These are phyloP conservation scores for Ceratocystis colombiana DNA, from an alignment of 2,329 filamentous ascomycete species.

Conservation along the genomic window DNA sequence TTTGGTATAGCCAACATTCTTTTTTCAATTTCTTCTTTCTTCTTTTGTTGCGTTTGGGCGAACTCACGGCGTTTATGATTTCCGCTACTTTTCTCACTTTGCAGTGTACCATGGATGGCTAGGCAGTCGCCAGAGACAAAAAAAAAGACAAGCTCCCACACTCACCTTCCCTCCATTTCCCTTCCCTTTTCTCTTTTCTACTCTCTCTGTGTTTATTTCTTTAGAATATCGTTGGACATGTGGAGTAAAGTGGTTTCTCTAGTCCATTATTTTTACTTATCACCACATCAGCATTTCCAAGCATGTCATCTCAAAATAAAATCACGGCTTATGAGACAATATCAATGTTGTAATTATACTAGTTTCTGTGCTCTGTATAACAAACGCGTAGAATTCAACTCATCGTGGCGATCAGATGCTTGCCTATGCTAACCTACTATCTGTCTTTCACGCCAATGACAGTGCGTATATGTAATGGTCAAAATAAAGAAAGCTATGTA, in stretches of 20 bases:
- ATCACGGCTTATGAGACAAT: constrained; percentile 15
- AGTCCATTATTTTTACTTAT: constrained; percentile 15
- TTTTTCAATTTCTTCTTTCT: constrained; percentile 7
- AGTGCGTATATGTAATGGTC: not conserved
- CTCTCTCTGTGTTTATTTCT: not conserved
- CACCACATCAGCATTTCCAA: constrained; percentile 21
- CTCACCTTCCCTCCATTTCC: no score
- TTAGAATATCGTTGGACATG: constrained; percentile 7
- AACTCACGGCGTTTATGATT: constrained; percentile 24
- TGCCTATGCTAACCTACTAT: not conserved
- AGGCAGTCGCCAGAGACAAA: not conserved
- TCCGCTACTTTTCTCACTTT: constrained; percentile 15
- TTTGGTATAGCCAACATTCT: constrained; percentile 10
- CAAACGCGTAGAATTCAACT: not conserved
- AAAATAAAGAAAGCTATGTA: not conserved
- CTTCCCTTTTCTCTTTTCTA: not conserved
- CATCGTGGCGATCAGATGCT: not conserved
- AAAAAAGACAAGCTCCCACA: not conserved
- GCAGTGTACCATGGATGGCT: constrained; percentile 8
- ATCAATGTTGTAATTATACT: not conserved
- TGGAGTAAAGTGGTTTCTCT: constrained; percentile 13
- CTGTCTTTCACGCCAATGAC: not conserved
- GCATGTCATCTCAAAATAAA: constrained; percentile 22
- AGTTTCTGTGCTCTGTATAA: not conserved
- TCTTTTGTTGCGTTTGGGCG: constrained; percentile 17